phyloP scores from a whole-genome alignment of 2,329 filamentous ascomycete genomes.

The Pseudonectria foliicola region DNA sequence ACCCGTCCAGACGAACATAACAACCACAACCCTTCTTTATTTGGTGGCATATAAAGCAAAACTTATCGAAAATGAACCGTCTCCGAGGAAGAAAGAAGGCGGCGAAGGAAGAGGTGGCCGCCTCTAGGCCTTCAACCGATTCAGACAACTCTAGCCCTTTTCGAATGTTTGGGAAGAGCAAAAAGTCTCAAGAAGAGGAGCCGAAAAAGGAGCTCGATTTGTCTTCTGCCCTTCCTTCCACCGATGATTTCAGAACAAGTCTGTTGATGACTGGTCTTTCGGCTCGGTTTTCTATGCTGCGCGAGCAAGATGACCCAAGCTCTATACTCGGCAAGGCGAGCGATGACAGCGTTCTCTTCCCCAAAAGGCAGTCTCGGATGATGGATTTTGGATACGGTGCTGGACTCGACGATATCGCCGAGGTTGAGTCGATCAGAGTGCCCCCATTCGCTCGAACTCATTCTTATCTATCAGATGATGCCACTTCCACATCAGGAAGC shows the following conservation, averaged over 20 bases:
- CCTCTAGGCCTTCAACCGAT: constrained; percentile 45
- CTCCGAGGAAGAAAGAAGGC: constrained; percentile 67
- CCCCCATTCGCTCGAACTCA: constrained; percentile 52
- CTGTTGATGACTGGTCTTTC: constrained; percentile 92
- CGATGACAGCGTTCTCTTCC: constrained; percentile 85
- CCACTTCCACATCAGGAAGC: constrained; percentile 55
- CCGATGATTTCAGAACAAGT: constrained; percentile 90
- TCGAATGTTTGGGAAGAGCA: constrained; percentile 47
- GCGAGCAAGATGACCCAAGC: constrained; percentile 86
- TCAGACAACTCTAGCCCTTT: constrained; percentile 47
- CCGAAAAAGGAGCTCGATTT: constrained; percentile 66
- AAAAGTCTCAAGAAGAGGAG: constrained; percentile 49
- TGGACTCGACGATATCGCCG: constrained; percentile 74
- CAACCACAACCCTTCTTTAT: constrained; percentile 2
- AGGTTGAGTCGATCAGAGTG: constrained; percentile 73
- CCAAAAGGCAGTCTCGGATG: constrained; percentile 72
- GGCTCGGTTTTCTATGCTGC: constrained; percentile 91
- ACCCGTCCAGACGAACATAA: constrained; percentile 1
- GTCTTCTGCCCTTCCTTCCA: constrained; percentile 64
- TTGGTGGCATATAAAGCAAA: not conserved
- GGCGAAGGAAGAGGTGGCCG: constrained; percentile 44
- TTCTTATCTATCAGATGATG: constrained; percentile 67
- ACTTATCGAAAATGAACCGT: constrained; percentile 56
- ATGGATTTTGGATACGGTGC: constrained; percentile 59
- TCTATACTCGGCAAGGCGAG: constrained; percentile 89